Evolutionary conservation across 2,329 filamentous ascomycete species (phyloP).

Genomic region (Scedosporium dehoogii): DNA sequence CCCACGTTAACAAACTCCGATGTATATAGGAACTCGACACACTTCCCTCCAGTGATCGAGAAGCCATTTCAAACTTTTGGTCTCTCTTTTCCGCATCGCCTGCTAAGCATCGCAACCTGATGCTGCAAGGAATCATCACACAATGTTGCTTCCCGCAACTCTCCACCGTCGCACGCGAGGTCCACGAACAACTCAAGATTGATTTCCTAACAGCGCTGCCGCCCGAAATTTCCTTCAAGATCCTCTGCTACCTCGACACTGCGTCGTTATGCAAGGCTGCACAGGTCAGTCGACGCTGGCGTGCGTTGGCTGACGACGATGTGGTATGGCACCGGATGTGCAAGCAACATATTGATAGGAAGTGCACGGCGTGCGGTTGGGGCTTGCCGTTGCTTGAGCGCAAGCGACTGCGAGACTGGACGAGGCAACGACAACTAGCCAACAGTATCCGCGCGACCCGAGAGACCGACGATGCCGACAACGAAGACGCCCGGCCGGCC

Average conservation of each 20-base stretch:
- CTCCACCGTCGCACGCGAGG: conserved; percentile 80
- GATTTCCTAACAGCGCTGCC: conserved; percentile 89
- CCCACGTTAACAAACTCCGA: conserved; percentile 2
- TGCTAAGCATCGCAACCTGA: conserved; percentile 85
- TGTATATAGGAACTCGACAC: conserved; percentile 61
- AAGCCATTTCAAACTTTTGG: conserved; percentile 96
- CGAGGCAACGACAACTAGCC: conserved; percentile 65
- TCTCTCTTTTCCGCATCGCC: conserved; percentile 94
- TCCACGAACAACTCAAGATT: conserved; percentile 93
- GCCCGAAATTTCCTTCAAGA: conserved; percentile 84
- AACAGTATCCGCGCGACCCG: conserved; percentile 10
- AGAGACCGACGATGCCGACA: conserved; percentile 15
- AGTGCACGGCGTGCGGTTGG: conserved; percentile 94
- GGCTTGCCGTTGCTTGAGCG: conserved; percentile 82
- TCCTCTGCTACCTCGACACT: conserved; percentile 86
- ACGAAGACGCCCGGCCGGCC: conserved; percentile 18
- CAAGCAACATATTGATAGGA: conserved; percentile 88
- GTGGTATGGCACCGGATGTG: conserved; percentile 98
- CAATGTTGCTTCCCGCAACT: conserved; percentile 98
- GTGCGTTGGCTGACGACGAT: conserved; percentile 86
- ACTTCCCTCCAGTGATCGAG: conserved; percentile 75
- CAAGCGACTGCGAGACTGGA: conserved; percentile 78
- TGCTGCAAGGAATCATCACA: conserved; percentile 91
- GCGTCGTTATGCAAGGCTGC: conserved; percentile 91
- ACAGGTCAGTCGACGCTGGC: conserved; percentile 85